These are phyloP conservation scores for Fagopyrum tataricum DNA, from an alignment of 148 eudicot species.

Conservation along the genomic window DNA sequence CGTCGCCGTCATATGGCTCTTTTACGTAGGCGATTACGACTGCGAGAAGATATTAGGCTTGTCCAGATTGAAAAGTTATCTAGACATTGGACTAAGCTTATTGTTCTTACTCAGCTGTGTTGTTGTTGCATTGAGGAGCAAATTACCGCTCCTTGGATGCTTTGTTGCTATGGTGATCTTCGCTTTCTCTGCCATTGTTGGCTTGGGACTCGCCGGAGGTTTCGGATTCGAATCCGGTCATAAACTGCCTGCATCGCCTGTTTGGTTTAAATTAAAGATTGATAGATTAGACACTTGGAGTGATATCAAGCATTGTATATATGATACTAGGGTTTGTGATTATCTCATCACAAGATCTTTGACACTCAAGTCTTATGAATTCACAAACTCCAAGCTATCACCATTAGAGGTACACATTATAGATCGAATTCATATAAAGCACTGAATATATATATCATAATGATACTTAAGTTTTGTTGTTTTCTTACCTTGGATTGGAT, in stretches of 20 bases:
- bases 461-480: neutral
- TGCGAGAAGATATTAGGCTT: constrained; percentile 30
- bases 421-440: no score
- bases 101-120: constrained; percentile 19
- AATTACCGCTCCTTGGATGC: constrained; percentile 17
- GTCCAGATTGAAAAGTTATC: constrained; percentile 14
- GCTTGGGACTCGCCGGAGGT: constrained; percentile 24
- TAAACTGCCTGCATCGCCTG: constrained; percentile 27
- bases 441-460: neutral
- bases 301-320: constrained; percentile 35
- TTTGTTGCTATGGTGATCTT: constrained; percentile 21
- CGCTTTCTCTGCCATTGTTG: constrained; percentile 10
- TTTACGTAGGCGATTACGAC: constrained; percentile 22
- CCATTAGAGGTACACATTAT: constrained; percentile 27
- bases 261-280: constrained; percentile 20
- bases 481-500: neutral
- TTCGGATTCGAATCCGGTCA: constrained; percentile 14
- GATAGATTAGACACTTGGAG: constrained; percentile 19
- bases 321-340: constrained; percentile 24
- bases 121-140: constrained; percentile 13
- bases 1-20: constrained; percentile 21
- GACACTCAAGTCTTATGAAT: constrained; percentile 21
- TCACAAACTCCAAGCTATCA: constrained; percentile 21
- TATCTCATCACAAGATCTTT: constrained; percentile 21
- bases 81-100: constrained; percentile 19